A percentile compares a stretch with the other conserved stretches of the same genome.
Conservation (phyloP, 305 asterid genomes). For the Withania somnifera region DNA sequence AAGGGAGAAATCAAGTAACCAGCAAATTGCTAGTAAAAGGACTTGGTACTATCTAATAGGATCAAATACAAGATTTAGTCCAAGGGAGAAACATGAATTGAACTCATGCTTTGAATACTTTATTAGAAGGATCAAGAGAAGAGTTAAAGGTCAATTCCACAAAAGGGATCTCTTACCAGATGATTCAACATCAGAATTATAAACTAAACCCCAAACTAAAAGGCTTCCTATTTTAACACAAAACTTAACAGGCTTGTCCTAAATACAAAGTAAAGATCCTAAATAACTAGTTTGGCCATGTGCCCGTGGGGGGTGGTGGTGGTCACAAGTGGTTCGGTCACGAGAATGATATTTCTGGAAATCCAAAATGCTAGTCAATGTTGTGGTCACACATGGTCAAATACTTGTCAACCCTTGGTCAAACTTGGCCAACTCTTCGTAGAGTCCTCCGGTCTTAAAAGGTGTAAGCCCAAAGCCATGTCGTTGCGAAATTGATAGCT, state of each 20-base stretch:
- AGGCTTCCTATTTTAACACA: neutral
- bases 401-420: neutral
- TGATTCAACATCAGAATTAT: neutral
- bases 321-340: neutral
- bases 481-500: neutral
- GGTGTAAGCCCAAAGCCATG: neutral
- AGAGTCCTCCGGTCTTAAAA: neutral
- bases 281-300: neutral
- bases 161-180: neutral
- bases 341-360: neutral
- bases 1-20: neutral
- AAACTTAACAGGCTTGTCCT: neutral
- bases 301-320: neutral
- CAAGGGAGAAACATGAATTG: neutral
- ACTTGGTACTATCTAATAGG: neutral
- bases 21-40: neutral
- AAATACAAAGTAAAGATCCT: neutral
- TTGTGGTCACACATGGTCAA: neutral
- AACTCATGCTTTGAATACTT: neutral
- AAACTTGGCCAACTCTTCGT: neutral
- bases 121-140: neutral
- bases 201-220: neutral
- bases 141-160: neutral
- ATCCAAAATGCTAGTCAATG: neutral
- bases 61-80: neutral